phyloP scores from a whole-genome alignment of 495 filamentous ascomycete genomes.

The Hypoxylon lenormandii region DNA sequence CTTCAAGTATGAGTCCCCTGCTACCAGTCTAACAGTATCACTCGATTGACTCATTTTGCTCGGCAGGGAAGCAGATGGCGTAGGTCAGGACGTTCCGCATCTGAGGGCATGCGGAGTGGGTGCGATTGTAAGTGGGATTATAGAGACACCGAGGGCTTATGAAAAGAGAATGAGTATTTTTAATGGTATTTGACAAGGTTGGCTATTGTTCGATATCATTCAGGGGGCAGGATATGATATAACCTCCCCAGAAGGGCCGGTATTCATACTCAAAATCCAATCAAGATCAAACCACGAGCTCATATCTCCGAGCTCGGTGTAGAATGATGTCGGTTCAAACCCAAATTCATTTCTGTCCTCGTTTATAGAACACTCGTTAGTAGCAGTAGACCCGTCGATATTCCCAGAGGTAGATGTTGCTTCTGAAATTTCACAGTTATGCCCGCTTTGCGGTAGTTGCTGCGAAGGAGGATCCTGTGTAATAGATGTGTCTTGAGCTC shows the following conservation, averaged over 20 bases:
- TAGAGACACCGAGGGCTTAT: too few relatives aligned
- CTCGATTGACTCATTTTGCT: too few relatives aligned
- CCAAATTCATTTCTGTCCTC: slow-evolving; percentile 6
- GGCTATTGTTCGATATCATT: background rate
- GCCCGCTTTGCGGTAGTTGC: background rate
- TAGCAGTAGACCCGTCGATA: background rate
- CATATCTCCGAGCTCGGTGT: slow-evolving; percentile 27
- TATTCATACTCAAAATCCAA: slow-evolving; percentile 29
- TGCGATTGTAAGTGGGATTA: too few relatives aligned
- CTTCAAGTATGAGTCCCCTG: too few relatives aligned
- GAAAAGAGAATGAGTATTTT: too few relatives aligned
- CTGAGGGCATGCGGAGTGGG: too few relatives aligned
- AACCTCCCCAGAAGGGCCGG: slow-evolving; percentile 18
- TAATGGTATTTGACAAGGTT: slow-evolving; percentile 20
- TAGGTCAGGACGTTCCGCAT: too few relatives aligned
- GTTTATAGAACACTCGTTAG: background rate
- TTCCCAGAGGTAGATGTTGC: background rate
- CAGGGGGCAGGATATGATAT: slow-evolving; percentile 9
- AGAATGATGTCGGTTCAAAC: slow-evolving; percentile 17
- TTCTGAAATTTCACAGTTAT: background rate
- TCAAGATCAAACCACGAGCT: slow-evolving; percentile 30
- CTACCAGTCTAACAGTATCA: too few relatives aligned
- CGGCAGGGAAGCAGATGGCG: too few relatives aligned
- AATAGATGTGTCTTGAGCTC: background rate
- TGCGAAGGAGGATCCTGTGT: background rate